phyloP scores from a whole-genome alignment of 2,329 filamentous ascomycete genomes.

The Blumeria graminis region DNA sequence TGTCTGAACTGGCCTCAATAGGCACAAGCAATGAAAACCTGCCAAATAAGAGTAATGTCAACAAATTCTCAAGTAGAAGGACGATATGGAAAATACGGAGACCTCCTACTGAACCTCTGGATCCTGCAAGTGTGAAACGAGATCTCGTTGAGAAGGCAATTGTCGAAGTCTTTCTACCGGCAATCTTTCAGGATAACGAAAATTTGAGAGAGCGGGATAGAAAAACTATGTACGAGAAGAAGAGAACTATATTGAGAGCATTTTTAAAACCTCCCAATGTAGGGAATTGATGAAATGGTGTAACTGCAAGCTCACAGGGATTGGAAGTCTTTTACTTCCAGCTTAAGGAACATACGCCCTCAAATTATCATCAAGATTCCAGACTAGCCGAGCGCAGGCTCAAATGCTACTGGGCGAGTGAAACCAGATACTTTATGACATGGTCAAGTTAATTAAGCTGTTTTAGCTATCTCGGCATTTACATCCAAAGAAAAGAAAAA shows the following conservation, averaged over 20 bases:
- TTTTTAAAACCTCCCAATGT: conserved; percentile 24
- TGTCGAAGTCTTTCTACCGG: conserved; percentile 36
- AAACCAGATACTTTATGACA: too few relatives aligned
- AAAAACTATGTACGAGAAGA: conserved; percentile 35
- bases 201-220: conserved; percentile 27
- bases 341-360: too few relatives aligned
- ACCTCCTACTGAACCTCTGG: conserved; percentile 16
- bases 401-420: too few relatives aligned
- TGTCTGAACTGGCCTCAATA: conserved; percentile 26
- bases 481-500: too few relatives aligned
- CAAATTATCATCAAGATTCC: too few relatives aligned
- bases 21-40: conserved; percentile 3
- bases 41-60: conserved; percentile 9
- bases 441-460: too few relatives aligned
- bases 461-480: too few relatives aligned
- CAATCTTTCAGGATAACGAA: conserved; percentile 30
- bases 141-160: conserved; percentile 34
- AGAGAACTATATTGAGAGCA: conserved; percentile 41
- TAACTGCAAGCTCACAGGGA: too few relatives aligned
- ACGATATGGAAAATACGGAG: conserved; percentile 10
- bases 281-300: background rate
- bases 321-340: too few relatives aligned
- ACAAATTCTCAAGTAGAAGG: conserved; percentile 10
- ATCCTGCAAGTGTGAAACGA: conserved; percentile 27
- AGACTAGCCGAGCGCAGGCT: too few relatives aligned